Conservation (phyloP, 2,329 filamentous ascomycete genomes). For the Stemphylium beticola region DNA sequence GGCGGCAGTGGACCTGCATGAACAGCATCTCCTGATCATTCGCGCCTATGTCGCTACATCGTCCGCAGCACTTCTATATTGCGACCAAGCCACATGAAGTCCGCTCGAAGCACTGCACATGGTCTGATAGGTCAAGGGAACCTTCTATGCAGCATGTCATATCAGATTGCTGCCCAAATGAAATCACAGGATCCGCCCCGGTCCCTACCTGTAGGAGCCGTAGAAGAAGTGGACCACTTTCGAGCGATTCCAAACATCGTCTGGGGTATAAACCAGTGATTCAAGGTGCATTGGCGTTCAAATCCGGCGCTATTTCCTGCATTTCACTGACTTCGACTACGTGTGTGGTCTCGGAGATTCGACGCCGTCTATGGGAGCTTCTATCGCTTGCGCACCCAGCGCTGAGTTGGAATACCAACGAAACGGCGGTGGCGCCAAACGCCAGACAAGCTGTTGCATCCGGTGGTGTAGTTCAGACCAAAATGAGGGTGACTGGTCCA, state of each 20-base stretch:
- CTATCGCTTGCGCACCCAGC: slow-evolving; percentile 1
- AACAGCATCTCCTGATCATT: slow-evolving; percentile 29
- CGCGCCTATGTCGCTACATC: slow-evolving; percentile 21
- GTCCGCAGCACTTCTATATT: slow-evolving; percentile 32
- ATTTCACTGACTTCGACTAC: neutral
- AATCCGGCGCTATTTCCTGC: slow-evolving; percentile 3
- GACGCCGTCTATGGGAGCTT: neutral
- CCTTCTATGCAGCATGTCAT: slow-evolving; percentile 31
- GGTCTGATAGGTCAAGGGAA: slow-evolving; percentile 28
- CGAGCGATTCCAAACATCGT: neutral
- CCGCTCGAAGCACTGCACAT: slow-evolving; percentile 20
- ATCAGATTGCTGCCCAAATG: slow-evolving; percentile 34
- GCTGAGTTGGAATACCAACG: neutral
- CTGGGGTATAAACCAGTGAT: slow-evolving; percentile 1
- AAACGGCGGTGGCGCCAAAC: neutral
- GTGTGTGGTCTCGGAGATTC: neutral
- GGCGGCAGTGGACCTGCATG: slow-evolving; percentile 41
- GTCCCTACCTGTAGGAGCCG: slow-evolving; percentile 28
- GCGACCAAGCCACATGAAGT: slow-evolving; percentile 31
- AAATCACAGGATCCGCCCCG: slow-evolving; percentile 22
- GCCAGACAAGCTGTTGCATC: neutral
- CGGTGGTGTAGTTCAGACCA: neutral
- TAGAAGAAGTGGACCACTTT: slow-evolving; percentile 26
- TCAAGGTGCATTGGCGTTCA: neutral
- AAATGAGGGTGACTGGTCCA: neutral